These are phyloP conservation scores for Xylaria sp. DNA, from an alignment of 2,329 filamentous ascomycete species.

Conservation along the genomic window DNA sequence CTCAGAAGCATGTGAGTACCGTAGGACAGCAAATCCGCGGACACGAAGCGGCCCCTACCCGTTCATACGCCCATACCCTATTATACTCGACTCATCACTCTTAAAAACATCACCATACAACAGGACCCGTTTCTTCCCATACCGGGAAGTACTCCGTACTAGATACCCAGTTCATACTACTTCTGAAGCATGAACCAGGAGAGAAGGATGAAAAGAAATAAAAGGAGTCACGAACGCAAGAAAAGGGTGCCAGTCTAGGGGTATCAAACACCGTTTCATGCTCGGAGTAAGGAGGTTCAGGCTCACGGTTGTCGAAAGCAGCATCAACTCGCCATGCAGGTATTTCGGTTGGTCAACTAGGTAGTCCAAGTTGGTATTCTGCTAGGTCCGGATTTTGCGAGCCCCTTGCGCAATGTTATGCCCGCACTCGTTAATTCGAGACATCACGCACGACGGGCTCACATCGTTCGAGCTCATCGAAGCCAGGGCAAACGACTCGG, in stretches of 20 bases:
- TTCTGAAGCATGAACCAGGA: neutral
- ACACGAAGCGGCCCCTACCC: no score
- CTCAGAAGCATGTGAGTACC: no score
- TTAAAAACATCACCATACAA: neutral
- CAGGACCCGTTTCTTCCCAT: neutral
- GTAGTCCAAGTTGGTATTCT: neutral
- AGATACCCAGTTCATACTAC: neutral
- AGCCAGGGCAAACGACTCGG: conserved; percentile 78
- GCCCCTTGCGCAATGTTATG: conserved; percentile 49
- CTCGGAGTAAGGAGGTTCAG: neutral
- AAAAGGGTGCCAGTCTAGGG: neutral
- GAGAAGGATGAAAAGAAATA: neutral
- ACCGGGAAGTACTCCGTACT: no score
- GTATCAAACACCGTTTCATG: neutral
- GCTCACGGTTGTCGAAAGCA: neutral
- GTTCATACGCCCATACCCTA: no score
- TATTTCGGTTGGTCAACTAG: neutral
- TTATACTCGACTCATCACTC: neutral
- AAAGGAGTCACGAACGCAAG: neutral
- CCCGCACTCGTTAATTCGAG: conserved; percentile 55
- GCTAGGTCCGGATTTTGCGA: conserved; percentile 40
- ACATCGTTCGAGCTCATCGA: conserved; percentile 79
- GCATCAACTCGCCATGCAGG: neutral
- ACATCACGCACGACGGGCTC: conserved; percentile 80
- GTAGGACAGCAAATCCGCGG: no score